A percentile compares a stretch with the other conserved stretches of the same genome.
Evolutionary conservation across 2,329 filamentous ascomycete genomes (phyloP).

Genomic region (Exophiala oligosperma): DNA sequence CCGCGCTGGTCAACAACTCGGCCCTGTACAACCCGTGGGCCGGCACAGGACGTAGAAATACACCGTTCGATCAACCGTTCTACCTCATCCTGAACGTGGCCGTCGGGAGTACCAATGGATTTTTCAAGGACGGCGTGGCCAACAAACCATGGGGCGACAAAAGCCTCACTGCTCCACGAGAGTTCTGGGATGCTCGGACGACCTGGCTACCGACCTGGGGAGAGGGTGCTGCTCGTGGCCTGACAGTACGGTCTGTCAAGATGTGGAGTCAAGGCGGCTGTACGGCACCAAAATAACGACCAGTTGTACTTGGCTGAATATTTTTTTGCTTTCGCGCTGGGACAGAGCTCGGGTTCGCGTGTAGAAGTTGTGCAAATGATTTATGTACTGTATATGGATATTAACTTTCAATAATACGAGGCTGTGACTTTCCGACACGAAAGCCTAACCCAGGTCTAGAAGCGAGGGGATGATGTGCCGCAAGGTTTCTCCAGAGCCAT

Average conservation of each 20-base stretch:
- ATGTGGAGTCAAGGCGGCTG: conserved; percentile 40
- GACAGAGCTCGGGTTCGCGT: not conserved
- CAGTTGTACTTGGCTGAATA: too few species aligned
- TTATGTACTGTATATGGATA: too few species aligned
- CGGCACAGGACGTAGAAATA: conserved; percentile 40
- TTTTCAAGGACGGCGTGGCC: conserved; percentile 48
- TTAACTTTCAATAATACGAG: too few species aligned
- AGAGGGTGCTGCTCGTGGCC: conserved; percentile 42
- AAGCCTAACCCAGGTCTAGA: too few species aligned
- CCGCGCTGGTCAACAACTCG: conserved; percentile 43
- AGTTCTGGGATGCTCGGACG: conserved; percentile 37
- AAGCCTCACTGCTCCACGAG: conserved; percentile 26
- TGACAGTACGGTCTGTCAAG: conserved; percentile 49
- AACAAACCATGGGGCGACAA: conserved; percentile 26
- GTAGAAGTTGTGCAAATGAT: too few species aligned
- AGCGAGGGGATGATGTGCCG: too few species aligned
- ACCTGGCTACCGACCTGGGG: conserved; percentile 52
- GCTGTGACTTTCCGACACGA: too few species aligned
- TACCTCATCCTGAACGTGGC: conserved; percentile 55
- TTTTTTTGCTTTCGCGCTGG: not conserved
- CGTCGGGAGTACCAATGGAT: conserved; percentile 51
- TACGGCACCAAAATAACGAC: not conserved
- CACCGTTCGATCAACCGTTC: conserved; percentile 54
- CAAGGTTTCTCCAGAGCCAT: too few species aligned
- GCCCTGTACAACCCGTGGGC: conserved; percentile 48